Base-by-base conservation (phyloP, 2,329 filamentous ascomycete species). In the Cephalotrichum gorgonifer region DNA sequence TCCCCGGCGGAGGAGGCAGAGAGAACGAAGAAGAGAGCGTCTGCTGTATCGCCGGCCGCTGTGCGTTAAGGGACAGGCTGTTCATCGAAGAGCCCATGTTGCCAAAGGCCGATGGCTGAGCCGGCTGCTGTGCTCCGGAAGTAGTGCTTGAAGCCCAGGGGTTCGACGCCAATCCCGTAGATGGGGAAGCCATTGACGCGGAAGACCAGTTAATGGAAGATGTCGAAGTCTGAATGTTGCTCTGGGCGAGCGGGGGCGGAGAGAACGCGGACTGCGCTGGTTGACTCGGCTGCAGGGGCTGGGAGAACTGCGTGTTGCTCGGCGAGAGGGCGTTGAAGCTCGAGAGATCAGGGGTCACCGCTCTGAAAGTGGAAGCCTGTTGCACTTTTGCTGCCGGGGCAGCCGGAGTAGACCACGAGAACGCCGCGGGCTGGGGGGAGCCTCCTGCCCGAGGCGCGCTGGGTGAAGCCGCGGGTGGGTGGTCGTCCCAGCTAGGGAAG, bases 401-500 rank as follows among this genome's bases (percentile, higher is more conserved):
- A 9, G 67, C 69, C 11, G 78, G 76, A 3, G 78, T 81, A 2
- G 81, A 83, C 81, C 81, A 85, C 7, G 80, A 74, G 60, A 85
- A 85, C 4, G 74, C 66, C 0, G 73, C 69, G 3, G 71, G 62
- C n/a, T 71, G 59, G 3, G 71, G 61, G 1, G 27, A 42, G 3
- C 42, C 28, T 3, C 26, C 20, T 5, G 41, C 20, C 5, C 31
- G 26, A 15, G 25, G 28, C 3, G 39, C 20, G 8, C 35, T 39
- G 4, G 35, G 30, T 0, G 42, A 20, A 15, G 45, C 50, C 11
- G 42, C 28, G 12, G 66, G 57, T 12, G 62, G 56, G 17, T 61
- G 55, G 9, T 68, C 61, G 48, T 79, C 76, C 78, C 78, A 81
- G 49, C 73, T 69, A 1, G 62, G 54, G 43, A 63, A 60, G 35